Evolutionary conservation across 1,284 basidiomycete species (phyloP).

Genomic region (Marasmius tenuissimus): DNA sequence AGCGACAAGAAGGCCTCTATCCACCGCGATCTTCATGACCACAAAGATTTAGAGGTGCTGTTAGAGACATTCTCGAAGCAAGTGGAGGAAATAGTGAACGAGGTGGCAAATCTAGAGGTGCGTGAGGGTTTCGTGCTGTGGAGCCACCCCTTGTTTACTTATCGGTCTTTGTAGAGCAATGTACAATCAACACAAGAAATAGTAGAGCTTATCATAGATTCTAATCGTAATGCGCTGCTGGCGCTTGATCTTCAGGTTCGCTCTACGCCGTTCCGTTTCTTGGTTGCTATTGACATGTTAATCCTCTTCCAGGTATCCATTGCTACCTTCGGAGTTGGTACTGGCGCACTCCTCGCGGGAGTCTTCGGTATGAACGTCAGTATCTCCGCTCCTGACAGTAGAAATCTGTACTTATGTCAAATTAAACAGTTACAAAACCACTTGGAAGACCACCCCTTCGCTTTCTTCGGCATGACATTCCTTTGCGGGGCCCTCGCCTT

Average conservation of each 20-base stretch:
- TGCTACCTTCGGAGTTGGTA: slow-evolving; percentile 87
- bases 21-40: slow-evolving; percentile 67
- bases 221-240: slow-evolving; percentile 91
- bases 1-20: slow-evolving; percentile 71
- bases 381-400: slow-evolving; percentile 18
- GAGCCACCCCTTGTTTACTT: not conserved
- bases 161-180: slow-evolving; percentile 58
- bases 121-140: slow-evolving; percentile 19
- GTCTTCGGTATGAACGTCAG: slow-evolving; percentile 95
- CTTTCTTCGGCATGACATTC: slow-evolving; percentile 65
- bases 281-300: too few species aligned
- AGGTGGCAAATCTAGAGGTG: slow-evolving; percentile 87
- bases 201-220: slow-evolving; percentile 94
- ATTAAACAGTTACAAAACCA: slow-evolving; percentile 62
- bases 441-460: slow-evolving; percentile 66
- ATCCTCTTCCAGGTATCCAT: slow-evolving; percentile 72
- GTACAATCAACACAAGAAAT: slow-evolving; percentile 97
- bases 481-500: slow-evolving; percentile 53
- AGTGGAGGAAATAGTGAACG: slow-evolving; percentile 93
- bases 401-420: slow-evolving; percentile 15
- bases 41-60: slow-evolving; percentile 91
- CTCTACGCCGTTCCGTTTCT: slow-evolving; percentile 1
- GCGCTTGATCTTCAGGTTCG: slow-evolving; percentile 87
- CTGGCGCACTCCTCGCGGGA: slow-evolving; percentile 91
- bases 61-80: slow-evolving; percentile 95